Percentiles rank a stretch among this genome's conserved stretches.
These are phyloP conservation scores for Priceomyces medius DNA, from an alignment of 805 yeast genomes.

Conservation along the genomic window DNA sequence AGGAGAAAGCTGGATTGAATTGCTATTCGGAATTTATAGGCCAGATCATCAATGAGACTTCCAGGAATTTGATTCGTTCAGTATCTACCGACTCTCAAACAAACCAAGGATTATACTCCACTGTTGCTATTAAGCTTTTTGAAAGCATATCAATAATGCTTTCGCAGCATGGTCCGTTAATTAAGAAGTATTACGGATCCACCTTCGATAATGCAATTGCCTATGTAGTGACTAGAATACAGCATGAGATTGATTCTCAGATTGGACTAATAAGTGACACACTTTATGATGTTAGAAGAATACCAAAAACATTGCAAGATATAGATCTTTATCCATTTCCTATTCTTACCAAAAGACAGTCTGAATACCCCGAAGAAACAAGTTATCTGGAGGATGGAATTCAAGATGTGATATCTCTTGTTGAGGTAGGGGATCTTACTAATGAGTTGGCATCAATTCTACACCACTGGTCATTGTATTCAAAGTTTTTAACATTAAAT, in stretches of 20 bases:
- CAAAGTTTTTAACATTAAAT: slow-evolving; percentile 66
- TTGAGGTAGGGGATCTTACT: slow-evolving; percentile 63
- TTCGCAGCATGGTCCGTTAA: slow-evolving; percentile 81
- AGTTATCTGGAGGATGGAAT: slow-evolving; percentile 29
- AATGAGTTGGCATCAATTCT: slow-evolving; percentile 74
- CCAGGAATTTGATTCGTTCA: slow-evolving; percentile 60
- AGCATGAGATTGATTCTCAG: slow-evolving; percentile 89
- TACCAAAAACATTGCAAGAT: slow-evolving; percentile 56
- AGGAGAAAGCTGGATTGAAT: slow-evolving; percentile 66
- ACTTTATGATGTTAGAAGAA: slow-evolving; percentile 68
- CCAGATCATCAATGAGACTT: slow-evolving; percentile 75
- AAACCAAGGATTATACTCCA: slow-evolving; percentile 55
- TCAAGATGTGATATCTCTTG: slow-evolving; percentile 48
- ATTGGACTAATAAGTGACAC: slow-evolving; percentile 86
- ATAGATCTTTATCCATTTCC: slow-evolving; percentile 49
- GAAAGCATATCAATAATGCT: slow-evolving; percentile 84
- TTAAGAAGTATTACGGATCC: slow-evolving; percentile 58
- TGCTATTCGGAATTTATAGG: slow-evolving; percentile 87
- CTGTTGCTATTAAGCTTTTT: slow-evolving; percentile 64
- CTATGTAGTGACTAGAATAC: slow-evolving; percentile 69
- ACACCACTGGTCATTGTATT: slow-evolving; percentile 82
- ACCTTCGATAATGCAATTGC: slow-evolving; percentile 59
- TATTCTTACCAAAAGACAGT: slow-evolving; percentile 16
- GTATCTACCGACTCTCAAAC: slow-evolving; percentile 19
- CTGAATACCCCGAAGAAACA: slow-evolving; percentile 13